Evolutionary conservation across 768 basidiomycete species (phyloP).

Genomic region (Leccinum truebloodii): DNA sequence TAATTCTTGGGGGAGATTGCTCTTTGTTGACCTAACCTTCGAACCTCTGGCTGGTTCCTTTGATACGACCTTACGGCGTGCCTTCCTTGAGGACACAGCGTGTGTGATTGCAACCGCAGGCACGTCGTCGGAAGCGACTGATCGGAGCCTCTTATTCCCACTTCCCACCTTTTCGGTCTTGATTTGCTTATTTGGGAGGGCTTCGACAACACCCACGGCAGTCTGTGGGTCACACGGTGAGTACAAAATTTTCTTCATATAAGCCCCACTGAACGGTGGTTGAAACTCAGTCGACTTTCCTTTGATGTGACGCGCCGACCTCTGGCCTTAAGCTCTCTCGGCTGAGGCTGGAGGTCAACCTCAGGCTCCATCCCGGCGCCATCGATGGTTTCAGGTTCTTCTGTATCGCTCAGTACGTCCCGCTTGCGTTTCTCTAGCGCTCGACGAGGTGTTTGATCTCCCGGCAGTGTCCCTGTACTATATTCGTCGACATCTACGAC

Average conservation of each 20-base stretch:
- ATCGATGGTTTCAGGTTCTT: neutral
- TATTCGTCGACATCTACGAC: neutral
- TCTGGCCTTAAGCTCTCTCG: neutral
- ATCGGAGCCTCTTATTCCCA: neutral
- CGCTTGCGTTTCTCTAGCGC: neutral
- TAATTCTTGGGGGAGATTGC: neutral
- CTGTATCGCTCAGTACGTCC: neutral
- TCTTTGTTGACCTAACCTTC: neutral
- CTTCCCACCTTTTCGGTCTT: neutral
- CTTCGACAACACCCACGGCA: neutral
- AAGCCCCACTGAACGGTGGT: neutral
- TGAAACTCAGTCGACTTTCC: neutral
- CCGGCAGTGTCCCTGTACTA: neutral
- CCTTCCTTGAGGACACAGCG: neutral
- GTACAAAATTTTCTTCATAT: neutral
- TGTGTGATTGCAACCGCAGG: neutral
- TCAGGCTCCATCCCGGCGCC: neutral
- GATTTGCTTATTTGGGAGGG: neutral
- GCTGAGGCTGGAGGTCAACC: neutral
- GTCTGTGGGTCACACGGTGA: neutral
- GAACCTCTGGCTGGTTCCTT: neutral
- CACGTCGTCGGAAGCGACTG: neutral
- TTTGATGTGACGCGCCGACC: neutral
- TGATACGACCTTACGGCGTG: neutral
- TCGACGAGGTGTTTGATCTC: neutral